A percentile compares a stretch with the other conserved stretches of the same genome.
Evolutionary conservation across 768 basidiomycete genomes (phyloP).

Genomic region (Boletellus sp.): DNA sequence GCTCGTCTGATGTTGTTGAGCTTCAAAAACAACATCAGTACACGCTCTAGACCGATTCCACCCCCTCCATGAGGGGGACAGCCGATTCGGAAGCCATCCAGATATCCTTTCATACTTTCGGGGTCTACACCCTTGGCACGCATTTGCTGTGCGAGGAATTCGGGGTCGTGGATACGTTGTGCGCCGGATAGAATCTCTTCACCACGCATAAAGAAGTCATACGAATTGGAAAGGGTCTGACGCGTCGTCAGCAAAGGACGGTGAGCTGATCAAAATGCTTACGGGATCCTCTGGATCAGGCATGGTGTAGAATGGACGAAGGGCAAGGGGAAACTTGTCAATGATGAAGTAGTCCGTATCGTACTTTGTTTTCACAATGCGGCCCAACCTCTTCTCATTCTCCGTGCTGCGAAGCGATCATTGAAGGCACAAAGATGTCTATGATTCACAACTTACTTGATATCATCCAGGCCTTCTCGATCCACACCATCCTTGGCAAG

Average conservation of each 20-base stretch:
- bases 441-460: conserved; percentile 54
- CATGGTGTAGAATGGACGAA: conserved; percentile 99
- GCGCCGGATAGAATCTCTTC: conserved; percentile 99
- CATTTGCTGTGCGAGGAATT: conserved; percentile 82
- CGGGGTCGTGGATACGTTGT: conserved; percentile 93
- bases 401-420: conserved; percentile 63
- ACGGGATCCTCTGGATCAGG: conserved; percentile 90
- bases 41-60: conserved; percentile 92
- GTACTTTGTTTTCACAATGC: conserved; percentile 87
- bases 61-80: conserved; percentile 97
- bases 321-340: conserved; percentile 95
- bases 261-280: conserved; percentile 25
- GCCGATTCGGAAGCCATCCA: conserved; percentile 93
- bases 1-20: conserved; percentile 93
- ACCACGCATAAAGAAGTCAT: conserved; percentile 99
- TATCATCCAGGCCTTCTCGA: conserved; percentile 79
- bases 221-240: conserved; percentile 92
- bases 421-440: neutral
- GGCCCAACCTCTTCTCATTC: conserved; percentile 91
- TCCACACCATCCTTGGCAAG: conserved; percentile 83
- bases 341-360: conserved; percentile 99
- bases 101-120: conserved; percentile 84
- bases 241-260: neutral
- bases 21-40: conserved; percentile 97
- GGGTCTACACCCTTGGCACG: conserved; percentile 84